Base-by-base conservation (phyloP, 352 stramenopile genomes). In the Pythium rishiriense region DNA sequence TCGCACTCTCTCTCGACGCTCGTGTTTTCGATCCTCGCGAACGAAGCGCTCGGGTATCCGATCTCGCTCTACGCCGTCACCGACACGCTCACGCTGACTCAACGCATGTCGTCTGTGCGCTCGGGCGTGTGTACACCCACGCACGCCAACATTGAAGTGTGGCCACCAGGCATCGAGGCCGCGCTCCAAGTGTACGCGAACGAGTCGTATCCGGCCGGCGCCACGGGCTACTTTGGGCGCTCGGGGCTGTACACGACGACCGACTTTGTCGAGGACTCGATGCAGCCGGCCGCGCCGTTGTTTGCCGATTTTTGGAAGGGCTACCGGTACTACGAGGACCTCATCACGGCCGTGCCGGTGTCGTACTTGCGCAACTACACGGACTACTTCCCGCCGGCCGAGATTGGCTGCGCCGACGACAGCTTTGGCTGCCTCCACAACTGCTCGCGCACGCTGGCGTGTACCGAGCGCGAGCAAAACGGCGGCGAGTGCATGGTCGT, bases 61-160 rank as follows among this genome's bases (percentile, higher is more conserved):
- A 60, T 78, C 15, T 68, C 71, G 19, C 54, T 62, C 51, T 69
- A 65, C 58, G 51, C 28, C 17, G 37, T 69, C 17, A 56, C 7
- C 12, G 49, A 67, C 57, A 67, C 58, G n/a, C 9, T 55, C 21
- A 39, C 17, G 9, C 26, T 72, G 17, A 64, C 52, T 1, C n/a
- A 80, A 54, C 70, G 73, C 41, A 81, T 80, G 70, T 74, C 75
- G 3, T 73, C 64, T 0, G 72, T 58, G 0, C 48, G 47, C 10
- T 57, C 66, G 0, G 79, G 79, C 8, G 14, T 69, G 0, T 89
- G 77, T 25, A 86, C 71, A 0, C 83, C 80, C 22, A 80, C 70
- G 5, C 81, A 93, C 43, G 1, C 81, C 10, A 91, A 90, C 37
- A 24, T 78, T 21, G 83, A 90, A 28, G 75, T 85, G 0, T 89